Conservation (phyloP, 2,329 filamentous ascomycete genomes). For the Xylariaceae sp. region DNA sequence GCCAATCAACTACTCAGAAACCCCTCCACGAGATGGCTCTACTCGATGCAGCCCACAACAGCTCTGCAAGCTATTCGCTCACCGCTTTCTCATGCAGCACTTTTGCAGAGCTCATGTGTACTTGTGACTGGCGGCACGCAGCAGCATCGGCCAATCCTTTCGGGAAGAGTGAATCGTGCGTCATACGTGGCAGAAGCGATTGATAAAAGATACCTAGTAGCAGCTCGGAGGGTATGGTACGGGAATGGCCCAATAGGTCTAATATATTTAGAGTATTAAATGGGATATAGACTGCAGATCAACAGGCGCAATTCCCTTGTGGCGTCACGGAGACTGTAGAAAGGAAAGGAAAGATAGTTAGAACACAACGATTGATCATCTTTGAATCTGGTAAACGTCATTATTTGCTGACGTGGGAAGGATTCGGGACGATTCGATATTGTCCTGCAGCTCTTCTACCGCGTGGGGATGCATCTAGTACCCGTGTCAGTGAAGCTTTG, state of each 20-base stretch:
- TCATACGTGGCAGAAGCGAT: conserved; percentile 20
- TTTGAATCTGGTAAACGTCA: conserved; percentile 8
- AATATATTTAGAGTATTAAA: no score
- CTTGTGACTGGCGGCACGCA: conserved; percentile 34
- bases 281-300: no score
- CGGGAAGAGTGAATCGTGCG: conserved; percentile 26
- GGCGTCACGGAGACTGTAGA: conserved; percentile 6
- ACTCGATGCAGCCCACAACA: conserved; percentile 16
- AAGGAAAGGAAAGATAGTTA: background rate
- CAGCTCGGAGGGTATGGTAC: conserved; percentile 1
- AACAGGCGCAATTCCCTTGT: no score
- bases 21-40: conserved; percentile 15
- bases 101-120: conserved; percentile 27
- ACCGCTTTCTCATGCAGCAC: conserved; percentile 34
- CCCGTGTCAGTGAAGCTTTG: conserved; percentile 18
- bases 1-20: conserved; percentile 10
- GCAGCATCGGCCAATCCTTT: conserved; percentile 36
- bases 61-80: conserved; percentile 33
- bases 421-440: conserved; percentile 14
- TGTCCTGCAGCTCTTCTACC: background rate
- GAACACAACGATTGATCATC: background rate
- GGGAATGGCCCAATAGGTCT: background rate
- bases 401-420: conserved; percentile 11
- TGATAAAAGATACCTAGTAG: conserved; percentile 14
- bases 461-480: no score